Evolutionary conservation across 1,139 yeast species (phyloP), one percentile per base, ranked within the genome.

Genomic region (Petasospora fabianii): DNA sequence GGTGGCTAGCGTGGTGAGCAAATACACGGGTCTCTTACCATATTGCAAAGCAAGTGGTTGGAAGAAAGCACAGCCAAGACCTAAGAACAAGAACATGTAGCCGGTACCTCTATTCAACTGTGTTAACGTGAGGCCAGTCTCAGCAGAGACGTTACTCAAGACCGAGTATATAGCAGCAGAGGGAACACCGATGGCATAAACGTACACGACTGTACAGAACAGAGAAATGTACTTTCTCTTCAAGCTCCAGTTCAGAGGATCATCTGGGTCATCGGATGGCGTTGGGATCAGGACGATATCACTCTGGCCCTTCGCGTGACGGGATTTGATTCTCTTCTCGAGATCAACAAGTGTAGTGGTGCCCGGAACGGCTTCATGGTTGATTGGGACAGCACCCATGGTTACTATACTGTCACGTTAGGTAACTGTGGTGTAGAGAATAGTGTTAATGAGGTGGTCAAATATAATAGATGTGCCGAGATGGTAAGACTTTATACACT

Each of bases 301-400:
- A 11, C 59, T 54, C 16, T 51, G 44, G 5, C 50, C 54, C 24
- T 53, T 50, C 14, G 53, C 42, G 34, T 54, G 53, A 14, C 48
- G 39, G 8, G 53, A 54, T 20, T 39, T 39, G 30, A 56, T 39
- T 24, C 42, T 39, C 22, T 56, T 59, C 9, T 64, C 65, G 22
- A 69, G 41, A 51, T 78, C 83, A 16, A 79, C 73, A 33, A 79
- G 61, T 38, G 74, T 78, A 14, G 76, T 66, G 3, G 84, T 79
- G 18, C 86, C 86, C 0, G 85, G 85, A 24, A 77, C 67, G 11
- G 67, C 64, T 18, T 69, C 66, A 33, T 51, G 57, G 46, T 65
- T 63, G 37, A 39, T 30, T 14, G 36, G 36, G 3, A 32, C 30
- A n/a, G n/a, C 37, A 30, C n/a, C n/a, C n/a, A n/a, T n/a, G n/a